Conservation (phyloP, 2,329 filamentous ascomycete species). For the Pseudonectria foliicola region DNA sequence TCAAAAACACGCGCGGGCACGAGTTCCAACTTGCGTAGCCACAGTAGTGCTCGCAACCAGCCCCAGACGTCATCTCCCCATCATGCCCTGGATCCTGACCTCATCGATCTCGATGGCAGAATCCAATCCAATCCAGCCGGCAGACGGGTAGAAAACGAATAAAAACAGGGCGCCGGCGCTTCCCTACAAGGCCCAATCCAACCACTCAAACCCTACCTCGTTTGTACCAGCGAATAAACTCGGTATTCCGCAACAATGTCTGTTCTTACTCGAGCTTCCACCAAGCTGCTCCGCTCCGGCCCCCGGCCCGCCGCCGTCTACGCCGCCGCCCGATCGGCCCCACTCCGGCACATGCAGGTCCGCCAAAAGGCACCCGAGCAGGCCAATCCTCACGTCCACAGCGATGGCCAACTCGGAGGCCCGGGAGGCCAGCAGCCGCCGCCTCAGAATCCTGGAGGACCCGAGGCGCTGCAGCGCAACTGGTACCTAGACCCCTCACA, state of each 20-base stretch:
- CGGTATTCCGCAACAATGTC: slow-evolving; percentile 7
- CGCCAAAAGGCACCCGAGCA: slow-evolving; percentile 5
- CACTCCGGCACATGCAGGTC: slow-evolving; percentile 14
- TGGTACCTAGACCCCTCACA: slow-evolving; percentile 18
- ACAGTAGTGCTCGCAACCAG: too few relatives aligned
- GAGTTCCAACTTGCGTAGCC: too few relatives aligned
- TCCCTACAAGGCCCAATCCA: too few relatives aligned
- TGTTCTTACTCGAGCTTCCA: slow-evolving; percentile 5
- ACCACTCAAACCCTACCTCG: too few relatives aligned
- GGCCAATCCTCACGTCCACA: background rate
- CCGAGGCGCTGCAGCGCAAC: slow-evolving; percentile 24
- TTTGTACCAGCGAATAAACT: too few relatives aligned
- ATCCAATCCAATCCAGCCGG: too few relatives aligned
- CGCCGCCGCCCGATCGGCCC: slow-evolving; percentile 5
- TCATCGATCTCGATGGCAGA: too few relatives aligned
- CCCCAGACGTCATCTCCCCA: too few relatives aligned
- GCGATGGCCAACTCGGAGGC: slow-evolving; percentile 23
- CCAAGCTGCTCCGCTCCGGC: slow-evolving; percentile 7
- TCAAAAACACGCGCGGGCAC: too few relatives aligned
- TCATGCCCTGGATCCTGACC: too few relatives aligned
- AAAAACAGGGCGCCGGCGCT: too few relatives aligned
- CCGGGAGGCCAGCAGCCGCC: slow-evolving; percentile 27
- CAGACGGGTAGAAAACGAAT: too few relatives aligned
- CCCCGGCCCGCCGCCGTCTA: slow-evolving; percentile 13
- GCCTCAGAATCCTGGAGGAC: slow-evolving; percentile 20